These are phyloP conservation scores for Fusarium torreyae DNA, from an alignment of 2,329 filamentous ascomycete species.

Conservation along the genomic window DNA sequence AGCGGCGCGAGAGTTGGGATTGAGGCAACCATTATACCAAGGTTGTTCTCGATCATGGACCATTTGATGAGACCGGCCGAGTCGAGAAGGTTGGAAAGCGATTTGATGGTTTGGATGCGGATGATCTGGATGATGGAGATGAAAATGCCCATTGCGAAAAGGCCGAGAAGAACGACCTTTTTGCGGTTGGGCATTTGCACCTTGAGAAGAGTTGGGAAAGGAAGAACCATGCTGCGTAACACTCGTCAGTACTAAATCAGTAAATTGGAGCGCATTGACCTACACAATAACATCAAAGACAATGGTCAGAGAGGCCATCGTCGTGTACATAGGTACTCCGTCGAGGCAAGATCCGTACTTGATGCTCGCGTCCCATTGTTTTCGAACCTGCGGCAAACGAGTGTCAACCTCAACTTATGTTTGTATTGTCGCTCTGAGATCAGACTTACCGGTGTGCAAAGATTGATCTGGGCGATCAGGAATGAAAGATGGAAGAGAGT, in stretches of 20 bases:
- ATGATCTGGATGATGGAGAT: conserved; percentile 66
- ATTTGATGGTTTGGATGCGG: conserved; percentile 64
- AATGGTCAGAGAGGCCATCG: conserved; percentile 59
- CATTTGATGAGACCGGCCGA: conserved; percentile 60
- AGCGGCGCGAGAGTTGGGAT: conserved; percentile 62
- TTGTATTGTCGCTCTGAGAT: neutral
- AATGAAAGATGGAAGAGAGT: conserved; percentile 59
- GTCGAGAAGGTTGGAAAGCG: conserved; percentile 62
- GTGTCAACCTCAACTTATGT: neutral
- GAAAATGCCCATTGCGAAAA: conserved; percentile 67
- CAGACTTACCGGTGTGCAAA: conserved; percentile 54
- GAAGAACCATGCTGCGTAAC: conserved; percentile 56
- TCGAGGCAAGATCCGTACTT: conserved; percentile 56
- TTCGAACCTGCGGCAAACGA: conserved; percentile 24
- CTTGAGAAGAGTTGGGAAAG: conserved; percentile 58
- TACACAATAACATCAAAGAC: conserved; percentile 60
- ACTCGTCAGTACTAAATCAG: neutral
- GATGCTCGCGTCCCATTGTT: conserved; percentile 60
- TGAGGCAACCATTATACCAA: conserved; percentile 61
- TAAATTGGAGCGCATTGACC: conserved; percentile 16
- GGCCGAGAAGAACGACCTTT: conserved; percentile 59
- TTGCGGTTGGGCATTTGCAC: conserved; percentile 57
- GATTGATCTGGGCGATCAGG: conserved; percentile 54
- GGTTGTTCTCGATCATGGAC: conserved; percentile 62
- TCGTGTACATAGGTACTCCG: conserved; percentile 61